phyloP scores from a whole-genome alignment of 2,329 filamentous ascomycete genomes.

The Parastagonospora avenae region DNA sequence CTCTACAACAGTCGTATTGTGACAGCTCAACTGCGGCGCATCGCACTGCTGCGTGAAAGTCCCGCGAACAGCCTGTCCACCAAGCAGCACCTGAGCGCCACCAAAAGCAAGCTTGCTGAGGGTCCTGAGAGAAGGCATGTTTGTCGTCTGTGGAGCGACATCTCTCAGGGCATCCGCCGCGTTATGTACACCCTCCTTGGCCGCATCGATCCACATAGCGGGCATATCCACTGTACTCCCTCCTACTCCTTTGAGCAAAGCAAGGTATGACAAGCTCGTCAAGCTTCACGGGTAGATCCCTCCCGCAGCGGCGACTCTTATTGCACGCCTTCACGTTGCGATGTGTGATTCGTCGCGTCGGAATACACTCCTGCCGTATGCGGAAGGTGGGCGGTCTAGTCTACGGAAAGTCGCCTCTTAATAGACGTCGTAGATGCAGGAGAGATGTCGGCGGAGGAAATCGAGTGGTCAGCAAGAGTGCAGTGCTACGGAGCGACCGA shows the following conservation, averaged over 20 bases:
- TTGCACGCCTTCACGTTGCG: conserved; percentile 24
- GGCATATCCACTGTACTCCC: conserved; percentile 16
- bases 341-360: conserved; percentile 24
- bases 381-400: conserved; percentile 26
- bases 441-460: conserved; percentile 5
- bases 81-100: conserved; percentile 41
- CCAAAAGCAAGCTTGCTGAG: conserved; percentile 45
- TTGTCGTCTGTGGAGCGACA: conserved; percentile 18
- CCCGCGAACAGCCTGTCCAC: conserved; percentile 34
- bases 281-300: conserved; percentile 39
- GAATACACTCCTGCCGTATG: conserved; percentile 14
- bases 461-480: conserved; percentile 12
- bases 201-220: conserved; percentile 27
- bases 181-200: conserved; percentile 34
- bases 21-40: conserved; percentile 63
- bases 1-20: conserved; percentile 63
- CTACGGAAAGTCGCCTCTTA: conserved; percentile 6
- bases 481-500: conserved; percentile 6
- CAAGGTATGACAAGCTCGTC: conserved; percentile 15
- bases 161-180: conserved; percentile 14
- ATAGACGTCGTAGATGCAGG: conserved; percentile 2
- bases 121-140: conserved; percentile 44
- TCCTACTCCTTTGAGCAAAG: conserved; percentile 8
- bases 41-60: conserved; percentile 33
- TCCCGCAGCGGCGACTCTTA: conserved; percentile 28